Percentiles rank a stretch among this genome's conserved stretches.
Conservation (phyloP, 345 rosid species). For the Turritis glabra region DNA sequence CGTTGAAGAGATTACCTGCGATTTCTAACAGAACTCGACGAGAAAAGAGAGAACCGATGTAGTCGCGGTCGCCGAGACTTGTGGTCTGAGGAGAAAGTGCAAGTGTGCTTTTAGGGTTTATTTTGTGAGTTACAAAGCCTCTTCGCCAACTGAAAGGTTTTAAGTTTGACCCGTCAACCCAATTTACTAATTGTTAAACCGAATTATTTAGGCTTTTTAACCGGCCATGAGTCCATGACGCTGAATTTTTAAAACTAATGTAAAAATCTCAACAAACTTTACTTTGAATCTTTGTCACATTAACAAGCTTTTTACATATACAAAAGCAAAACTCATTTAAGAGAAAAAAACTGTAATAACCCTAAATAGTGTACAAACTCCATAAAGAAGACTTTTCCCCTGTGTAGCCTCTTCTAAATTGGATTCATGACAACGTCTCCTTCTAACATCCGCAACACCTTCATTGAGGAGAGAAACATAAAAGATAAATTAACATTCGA, state of each 20-base stretch:
- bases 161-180: neutral
- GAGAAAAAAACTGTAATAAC: neutral
- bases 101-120: too few species aligned
- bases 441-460: conserved; percentile 92
- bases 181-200: neutral
- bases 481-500: neutral
- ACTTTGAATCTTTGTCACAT: conserved; percentile 19
- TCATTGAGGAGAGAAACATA: conserved; percentile 22
- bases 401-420: conserved; percentile 30
- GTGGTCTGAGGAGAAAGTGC: too few species aligned
- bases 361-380: conserved; percentile 27
- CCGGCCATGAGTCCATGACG: neutral
- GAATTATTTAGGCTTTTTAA: neutral
- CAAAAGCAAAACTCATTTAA: conserved; percentile 7
- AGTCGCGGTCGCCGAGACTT: too few species aligned
- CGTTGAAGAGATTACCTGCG: too few species aligned
- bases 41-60: too few species aligned
- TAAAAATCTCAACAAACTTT: neutral
- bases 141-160: too few species aligned
- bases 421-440: conserved; percentile 53
- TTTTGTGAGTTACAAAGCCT: too few species aligned
- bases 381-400: neutral
- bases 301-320: conserved; percentile 12
- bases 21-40: too few species aligned
- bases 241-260: neutral